These are phyloP conservation scores for Plasmodium relictum DNA, from an alignment of 169 alveolate genomes.

Conservation along the genomic window DNA sequence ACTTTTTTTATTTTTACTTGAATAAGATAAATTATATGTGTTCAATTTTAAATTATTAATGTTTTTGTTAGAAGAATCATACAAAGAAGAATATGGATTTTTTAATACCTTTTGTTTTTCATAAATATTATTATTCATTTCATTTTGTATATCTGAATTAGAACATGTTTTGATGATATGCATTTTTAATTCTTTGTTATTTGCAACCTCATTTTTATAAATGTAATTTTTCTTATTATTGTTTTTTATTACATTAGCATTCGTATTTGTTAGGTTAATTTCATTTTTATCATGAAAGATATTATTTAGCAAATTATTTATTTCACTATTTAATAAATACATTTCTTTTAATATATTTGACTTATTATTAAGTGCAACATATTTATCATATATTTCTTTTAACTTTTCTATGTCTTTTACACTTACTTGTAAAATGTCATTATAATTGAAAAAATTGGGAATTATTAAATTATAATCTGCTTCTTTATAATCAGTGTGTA, in stretches of 20 bases:
- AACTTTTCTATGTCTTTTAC: slow-evolving; percentile 6
- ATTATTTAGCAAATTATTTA: not conserved
- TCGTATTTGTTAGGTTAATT: not conserved
- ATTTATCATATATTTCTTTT: slow-evolving; percentile 19
- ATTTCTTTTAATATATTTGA: not conserved
- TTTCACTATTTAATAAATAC: slow-evolving; percentile 11
- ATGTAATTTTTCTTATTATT: slow-evolving; percentile 2
- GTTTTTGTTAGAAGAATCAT: not conserved
- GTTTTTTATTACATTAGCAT: not conserved
- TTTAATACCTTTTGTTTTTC: not conserved
- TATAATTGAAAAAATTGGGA: not conserved
- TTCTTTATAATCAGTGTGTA: slow-evolving; percentile 19
- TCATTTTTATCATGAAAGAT: not conserved
- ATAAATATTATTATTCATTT: not conserved
- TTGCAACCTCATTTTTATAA: not conserved
- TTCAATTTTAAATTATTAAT: not conserved
- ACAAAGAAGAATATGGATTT: not conserved
- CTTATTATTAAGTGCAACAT: not conserved
- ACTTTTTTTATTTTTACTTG: slow-evolving; percentile 11
- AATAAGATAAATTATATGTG: not conserved
- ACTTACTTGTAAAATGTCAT: not conserved
- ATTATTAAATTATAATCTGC: not conserved
- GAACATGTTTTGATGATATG: not conserved
- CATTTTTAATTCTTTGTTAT: slow-evolving; percentile 2
- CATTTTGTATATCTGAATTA: not conserved